Evolutionary conservation across 192 early-diverging fungal genomes (phyloP).

Genomic region (Coemansia sp.): DNA sequence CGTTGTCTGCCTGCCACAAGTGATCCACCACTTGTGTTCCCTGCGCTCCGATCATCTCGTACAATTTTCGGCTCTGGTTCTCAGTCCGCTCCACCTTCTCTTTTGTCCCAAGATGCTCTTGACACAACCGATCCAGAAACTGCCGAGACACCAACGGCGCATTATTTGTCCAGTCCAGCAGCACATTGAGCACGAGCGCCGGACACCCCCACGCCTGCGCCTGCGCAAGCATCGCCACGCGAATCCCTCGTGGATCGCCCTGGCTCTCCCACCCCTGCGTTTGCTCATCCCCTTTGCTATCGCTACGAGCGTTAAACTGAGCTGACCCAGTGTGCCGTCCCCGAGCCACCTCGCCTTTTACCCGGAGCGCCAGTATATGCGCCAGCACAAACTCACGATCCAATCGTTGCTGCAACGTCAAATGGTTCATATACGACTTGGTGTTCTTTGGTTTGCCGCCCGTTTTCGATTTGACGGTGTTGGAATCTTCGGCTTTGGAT

Average conservation of each 20-base stretch:
- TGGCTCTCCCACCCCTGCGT: background rate
- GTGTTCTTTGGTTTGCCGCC: too few relatives aligned
- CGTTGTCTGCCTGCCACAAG: too few relatives aligned
- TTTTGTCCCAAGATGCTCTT: background rate
- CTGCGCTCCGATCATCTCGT: too few relatives aligned
- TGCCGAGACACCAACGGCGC: background rate
- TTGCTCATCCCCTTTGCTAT: too few relatives aligned
- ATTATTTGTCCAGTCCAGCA: conserved; percentile 20
- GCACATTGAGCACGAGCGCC: conserved; percentile 26
- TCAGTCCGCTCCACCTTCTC: background rate
- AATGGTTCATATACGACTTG: background rate
- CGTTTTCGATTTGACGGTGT: too few relatives aligned
- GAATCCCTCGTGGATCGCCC: conserved; percentile 6
- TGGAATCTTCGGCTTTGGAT: too few relatives aligned
- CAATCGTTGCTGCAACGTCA: background rate
- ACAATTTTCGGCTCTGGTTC: background rate
- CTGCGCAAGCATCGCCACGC: conserved; percentile 11
- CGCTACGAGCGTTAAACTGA: background rate
- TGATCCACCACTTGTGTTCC: too few relatives aligned
- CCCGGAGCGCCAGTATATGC: conserved; percentile 15
- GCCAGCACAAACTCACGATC: conserved; percentile 14
- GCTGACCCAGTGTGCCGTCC: conserved; percentile 8
- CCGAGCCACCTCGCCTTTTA: conserved; percentile 17
- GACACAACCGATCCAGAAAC: conserved; percentile 8
- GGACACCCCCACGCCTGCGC: conserved; percentile 10